Conservation (phyloP, 768 basidiomycete species). For the Tricholoma terreum region DNA sequence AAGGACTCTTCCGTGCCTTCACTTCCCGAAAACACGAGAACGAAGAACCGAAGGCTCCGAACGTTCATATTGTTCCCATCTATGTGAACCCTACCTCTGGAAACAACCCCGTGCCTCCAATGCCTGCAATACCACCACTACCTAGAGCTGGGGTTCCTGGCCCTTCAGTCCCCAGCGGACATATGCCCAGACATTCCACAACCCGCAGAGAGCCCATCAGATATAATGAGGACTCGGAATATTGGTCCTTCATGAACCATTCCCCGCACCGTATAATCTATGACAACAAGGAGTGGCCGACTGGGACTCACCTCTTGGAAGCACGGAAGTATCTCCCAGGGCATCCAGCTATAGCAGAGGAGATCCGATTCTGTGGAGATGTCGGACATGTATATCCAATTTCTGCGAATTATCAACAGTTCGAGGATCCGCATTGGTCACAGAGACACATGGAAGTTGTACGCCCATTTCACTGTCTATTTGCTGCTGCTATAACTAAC, state of each 20-base stretch:
- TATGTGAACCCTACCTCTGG: background rate
- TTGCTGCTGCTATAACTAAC: background rate
- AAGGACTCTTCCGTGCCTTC: conserved; percentile 47
- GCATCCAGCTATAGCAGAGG: conserved; percentile 52
- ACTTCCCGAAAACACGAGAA: conserved; percentile 25
- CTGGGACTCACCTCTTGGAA: conserved; percentile 73
- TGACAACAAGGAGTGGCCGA: conserved; percentile 55
- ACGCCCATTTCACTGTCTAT: conserved; percentile 15
- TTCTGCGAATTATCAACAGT: conserved; percentile 27
- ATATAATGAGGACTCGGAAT: conserved; percentile 40
- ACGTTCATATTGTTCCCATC: conserved; percentile 25
- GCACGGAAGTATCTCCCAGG: conserved; percentile 63
- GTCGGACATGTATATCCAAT: conserved; percentile 37
- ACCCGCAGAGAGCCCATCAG: conserved; percentile 25
- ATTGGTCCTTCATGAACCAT: conserved; percentile 58
- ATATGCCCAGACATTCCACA: background rate
- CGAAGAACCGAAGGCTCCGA: conserved; percentile 9
- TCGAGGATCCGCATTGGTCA: conserved; percentile 56
- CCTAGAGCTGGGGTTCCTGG: background rate
- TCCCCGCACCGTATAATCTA: conserved; percentile 63
- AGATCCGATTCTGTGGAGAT: conserved; percentile 42
- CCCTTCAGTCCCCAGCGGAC: background rate
- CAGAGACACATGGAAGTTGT: conserved; percentile 49
- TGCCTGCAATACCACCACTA: conserved; percentile 2
- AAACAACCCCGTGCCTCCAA: background rate